These are phyloP conservation scores for Boletus hoseneyae DNA, from an alignment of 1,284 basidiomycete genomes.

Conservation along the genomic window DNA sequence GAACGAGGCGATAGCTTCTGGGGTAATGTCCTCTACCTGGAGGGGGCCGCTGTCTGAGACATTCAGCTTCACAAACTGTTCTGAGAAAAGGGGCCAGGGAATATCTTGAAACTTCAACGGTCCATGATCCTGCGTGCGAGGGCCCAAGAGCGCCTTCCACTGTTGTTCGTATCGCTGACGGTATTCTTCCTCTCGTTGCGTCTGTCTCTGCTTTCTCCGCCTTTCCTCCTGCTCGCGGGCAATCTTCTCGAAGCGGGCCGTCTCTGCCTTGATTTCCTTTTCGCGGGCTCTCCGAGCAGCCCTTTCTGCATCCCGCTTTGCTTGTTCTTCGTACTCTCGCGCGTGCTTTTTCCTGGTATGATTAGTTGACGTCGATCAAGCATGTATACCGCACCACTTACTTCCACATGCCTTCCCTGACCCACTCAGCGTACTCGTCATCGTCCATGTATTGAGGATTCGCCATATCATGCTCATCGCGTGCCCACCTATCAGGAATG, in stretches of 20 bases:
- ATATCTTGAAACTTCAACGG: conserved; percentile 57
- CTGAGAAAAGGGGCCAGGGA: conserved; percentile 71
- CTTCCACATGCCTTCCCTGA: conserved; percentile 78
- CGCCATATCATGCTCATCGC: conserved; percentile 40
- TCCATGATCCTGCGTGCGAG: conserved; percentile 18
- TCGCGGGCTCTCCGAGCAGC: conserved; percentile 50
- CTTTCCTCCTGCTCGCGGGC: conserved; percentile 49
- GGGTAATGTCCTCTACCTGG: conserved; percentile 50
- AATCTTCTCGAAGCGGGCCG: conserved; percentile 45
- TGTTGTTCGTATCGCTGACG: conserved; percentile 53
- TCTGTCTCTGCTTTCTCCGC: conserved; percentile 45
- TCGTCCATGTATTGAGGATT: conserved; percentile 70
- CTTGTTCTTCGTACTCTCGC: conserved; percentile 60
- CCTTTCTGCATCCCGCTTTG: conserved; percentile 49
- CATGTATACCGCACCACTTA: conserved; percentile 31
- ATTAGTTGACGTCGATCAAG: conserved; percentile 4
- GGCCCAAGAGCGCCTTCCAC: conserved; percentile 53
- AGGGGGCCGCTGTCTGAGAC: conserved; percentile 19
- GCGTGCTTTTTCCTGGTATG: conserved; percentile 58
- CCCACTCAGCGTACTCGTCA: conserved; percentile 82
- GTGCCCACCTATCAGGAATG: conserved; percentile 56
- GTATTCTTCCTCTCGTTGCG: conserved; percentile 40
- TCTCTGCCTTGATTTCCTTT: conserved; percentile 54
- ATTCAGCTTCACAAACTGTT: background rate
- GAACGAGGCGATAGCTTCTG: conserved; percentile 60